Evolutionary conservation across 805 yeast genomes (phyloP).

Genomic region (Candida suzukii): DNA sequence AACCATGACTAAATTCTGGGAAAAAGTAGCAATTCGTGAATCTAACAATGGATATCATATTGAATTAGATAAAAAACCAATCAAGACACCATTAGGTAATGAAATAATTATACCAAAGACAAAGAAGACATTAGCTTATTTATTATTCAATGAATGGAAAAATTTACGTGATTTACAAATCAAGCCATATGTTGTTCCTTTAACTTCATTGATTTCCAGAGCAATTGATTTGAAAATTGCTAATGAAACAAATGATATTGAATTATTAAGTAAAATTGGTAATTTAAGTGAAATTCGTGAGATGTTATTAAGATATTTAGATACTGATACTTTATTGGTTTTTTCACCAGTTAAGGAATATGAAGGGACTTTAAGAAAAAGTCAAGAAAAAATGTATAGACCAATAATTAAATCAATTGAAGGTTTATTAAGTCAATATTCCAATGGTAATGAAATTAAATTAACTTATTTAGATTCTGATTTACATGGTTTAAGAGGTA

Average conservation of each 20-base stretch:
- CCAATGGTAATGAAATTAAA: conserved; percentile 22
- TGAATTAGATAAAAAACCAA: conserved; percentile 65
- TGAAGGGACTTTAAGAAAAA: conserved; percentile 71
- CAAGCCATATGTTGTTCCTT: conserved; percentile 73
- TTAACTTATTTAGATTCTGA: conserved; percentile 74
- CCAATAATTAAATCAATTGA: conserved; percentile 72
- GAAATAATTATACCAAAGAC: conserved; percentile 54
- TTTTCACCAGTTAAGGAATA: conserved; percentile 77
- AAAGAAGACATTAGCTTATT: conserved; percentile 58
- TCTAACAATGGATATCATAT: conserved; percentile 37
- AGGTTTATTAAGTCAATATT: conserved; percentile 34
- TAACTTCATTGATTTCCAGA: conserved; percentile 82
- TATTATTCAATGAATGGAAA: conserved; percentile 86
- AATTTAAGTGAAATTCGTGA: conserved; percentile 48
- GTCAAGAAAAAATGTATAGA: conserved; percentile 71
- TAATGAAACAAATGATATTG: conserved; percentile 32
- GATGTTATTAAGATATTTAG: conserved; percentile 72
- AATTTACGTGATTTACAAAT: conserved; percentile 58
- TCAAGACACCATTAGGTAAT: conserved; percentile 81
- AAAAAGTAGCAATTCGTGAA: conserved; percentile 43
- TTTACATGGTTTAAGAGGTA: conserved; percentile 72
- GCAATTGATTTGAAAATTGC: conserved; percentile 66
- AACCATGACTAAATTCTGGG: conserved; percentile 76
- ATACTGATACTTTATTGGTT: conserved; percentile 88
- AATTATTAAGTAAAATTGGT: conserved; percentile 55